A percentile compares a stretch with the other conserved stretches of the same genome.
Evolutionary conservation across 768 basidiomycete species (phyloP).

Genomic region (Hortiboletus flavorubellus): DNA sequence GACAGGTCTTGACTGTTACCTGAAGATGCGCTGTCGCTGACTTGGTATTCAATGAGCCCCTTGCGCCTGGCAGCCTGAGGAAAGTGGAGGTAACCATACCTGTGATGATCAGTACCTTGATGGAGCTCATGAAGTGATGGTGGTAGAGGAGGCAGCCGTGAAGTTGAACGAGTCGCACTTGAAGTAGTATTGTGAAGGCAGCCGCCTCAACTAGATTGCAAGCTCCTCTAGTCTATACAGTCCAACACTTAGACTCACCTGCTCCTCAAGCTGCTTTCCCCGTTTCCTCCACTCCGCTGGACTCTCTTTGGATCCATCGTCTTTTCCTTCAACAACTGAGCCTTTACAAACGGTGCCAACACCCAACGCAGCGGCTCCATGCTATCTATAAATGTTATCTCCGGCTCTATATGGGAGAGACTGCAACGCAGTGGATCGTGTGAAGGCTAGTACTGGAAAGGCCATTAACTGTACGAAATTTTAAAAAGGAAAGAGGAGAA

Average conservation of each 20-base stretch:
- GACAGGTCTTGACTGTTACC: conserved; percentile 55
- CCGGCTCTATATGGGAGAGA: conserved; percentile 50
- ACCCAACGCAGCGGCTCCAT: conserved; percentile 57
- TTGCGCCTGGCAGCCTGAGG: background rate
- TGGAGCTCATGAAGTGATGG: conserved; percentile 17
- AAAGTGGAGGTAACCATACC: conserved; percentile 13
- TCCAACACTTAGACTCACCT: conserved; percentile 52
- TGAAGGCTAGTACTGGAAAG: conserved; percentile 61
- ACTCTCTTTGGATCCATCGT: conserved; percentile 31
- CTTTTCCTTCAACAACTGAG: conserved; percentile 49
- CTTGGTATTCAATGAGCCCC: conserved; percentile 25
- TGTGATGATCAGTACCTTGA: conserved; percentile 27
- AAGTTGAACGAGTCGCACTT: no score
- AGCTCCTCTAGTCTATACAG: conserved; percentile 74
- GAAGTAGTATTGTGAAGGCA: no score
- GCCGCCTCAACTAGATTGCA: conserved; percentile 38
- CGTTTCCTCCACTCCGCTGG: conserved; percentile 49
- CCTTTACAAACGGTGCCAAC: conserved; percentile 58
- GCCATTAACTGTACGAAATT: no score
- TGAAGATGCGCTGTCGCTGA: conserved; percentile 68
- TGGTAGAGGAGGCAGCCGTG: background rate
- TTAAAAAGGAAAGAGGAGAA: no score
- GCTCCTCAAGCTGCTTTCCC: conserved; percentile 51
- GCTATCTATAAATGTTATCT: conserved; percentile 47
- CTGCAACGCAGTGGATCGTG: conserved; percentile 51